A percentile compares a stretch with the other conserved stretches of the same genome.
These are phyloP conservation scores for Globisporangium solare DNA, from an alignment of 352 stramenopile species.

Conservation along the genomic window DNA sequence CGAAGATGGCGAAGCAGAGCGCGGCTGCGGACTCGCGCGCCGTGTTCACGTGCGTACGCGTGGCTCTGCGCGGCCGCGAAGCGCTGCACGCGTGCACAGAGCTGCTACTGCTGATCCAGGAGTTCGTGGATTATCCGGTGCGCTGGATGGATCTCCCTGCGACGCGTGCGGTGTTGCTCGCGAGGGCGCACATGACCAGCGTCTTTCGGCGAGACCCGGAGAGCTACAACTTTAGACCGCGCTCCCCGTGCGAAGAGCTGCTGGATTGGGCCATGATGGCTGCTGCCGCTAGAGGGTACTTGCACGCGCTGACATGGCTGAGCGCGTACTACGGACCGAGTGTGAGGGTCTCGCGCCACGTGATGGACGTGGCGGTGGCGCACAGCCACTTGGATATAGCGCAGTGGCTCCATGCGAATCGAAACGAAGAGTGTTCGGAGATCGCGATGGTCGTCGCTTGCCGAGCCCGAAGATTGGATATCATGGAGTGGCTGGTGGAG, in stretches of 20 bases:
- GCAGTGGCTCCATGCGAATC: slow-evolving; percentile 35
- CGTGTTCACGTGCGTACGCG: slow-evolving; percentile 4
- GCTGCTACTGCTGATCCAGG: slow-evolving; percentile 1
- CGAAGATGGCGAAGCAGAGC: neutral
- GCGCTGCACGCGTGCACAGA: slow-evolving; percentile 1
- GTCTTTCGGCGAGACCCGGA: neutral
- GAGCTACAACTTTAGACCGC: neutral
- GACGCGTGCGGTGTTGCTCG: neutral
- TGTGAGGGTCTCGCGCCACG: slow-evolving; percentile 7
- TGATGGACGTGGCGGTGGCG: slow-evolving; percentile 8
- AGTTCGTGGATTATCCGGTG: slow-evolving; percentile 1
- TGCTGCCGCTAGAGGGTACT: slow-evolving; percentile 2
- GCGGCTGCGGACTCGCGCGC: neutral
- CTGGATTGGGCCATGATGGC: slow-evolving; percentile 10
- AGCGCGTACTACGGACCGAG: neutral
- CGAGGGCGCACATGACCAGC: slow-evolving; percentile 8
- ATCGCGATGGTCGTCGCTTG: slow-evolving; percentile 2
- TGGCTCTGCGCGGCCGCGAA: neutral
- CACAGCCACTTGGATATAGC: slow-evolving; percentile 15
- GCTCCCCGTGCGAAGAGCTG: neutral
- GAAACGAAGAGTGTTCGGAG: slow-evolving; percentile 23
- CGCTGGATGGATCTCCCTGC: slow-evolving; percentile 3
- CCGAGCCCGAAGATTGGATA: neutral
- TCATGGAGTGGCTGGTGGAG: slow-evolving; percentile 5
- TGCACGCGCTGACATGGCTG: slow-evolving; percentile 7